A percentile compares a stretch with the other conserved stretches of the same genome.
Conservation (phyloP, 2,329 filamentous ascomycete species). For the Penicillium sumatraense region DNA sequence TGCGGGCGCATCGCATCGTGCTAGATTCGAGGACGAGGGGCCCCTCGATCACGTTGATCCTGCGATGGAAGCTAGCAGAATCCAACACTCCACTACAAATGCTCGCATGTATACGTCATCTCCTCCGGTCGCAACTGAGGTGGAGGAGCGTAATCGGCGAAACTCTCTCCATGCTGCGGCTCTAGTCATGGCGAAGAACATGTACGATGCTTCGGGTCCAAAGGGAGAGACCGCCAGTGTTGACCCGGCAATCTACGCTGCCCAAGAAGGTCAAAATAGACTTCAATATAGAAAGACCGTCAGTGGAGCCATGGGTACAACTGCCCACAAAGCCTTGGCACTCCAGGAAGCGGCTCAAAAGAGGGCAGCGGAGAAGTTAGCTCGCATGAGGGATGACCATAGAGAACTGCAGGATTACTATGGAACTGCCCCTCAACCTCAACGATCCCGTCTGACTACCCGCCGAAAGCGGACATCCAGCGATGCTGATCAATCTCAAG, state of each 20-base stretch:
- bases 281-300: constrained; percentile 37
- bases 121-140: constrained; percentile 72
- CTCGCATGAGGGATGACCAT: constrained; percentile 75
- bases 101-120: constrained; percentile 79
- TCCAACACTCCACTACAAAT: constrained; percentile 68
- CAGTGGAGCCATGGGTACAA: constrained; percentile 28
- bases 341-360: constrained; percentile 87
- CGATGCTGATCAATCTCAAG: constrained; percentile 62
- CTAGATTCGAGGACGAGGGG: constrained; percentile 44
- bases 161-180: constrained; percentile 80
- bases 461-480: constrained; percentile 69
- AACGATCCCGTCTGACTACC: constrained; percentile 56
- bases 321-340: constrained; percentile 40
- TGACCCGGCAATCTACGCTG: constrained; percentile 30
- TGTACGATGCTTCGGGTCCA: constrained; percentile 69
- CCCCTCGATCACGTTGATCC: constrained; percentile 51
- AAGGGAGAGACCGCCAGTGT: constrained; percentile 23
- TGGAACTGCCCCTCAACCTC: constrained; percentile 57
- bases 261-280: constrained; percentile 42
- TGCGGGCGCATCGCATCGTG: constrained; percentile 68
- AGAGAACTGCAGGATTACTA: constrained; percentile 78
- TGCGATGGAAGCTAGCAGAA: constrained; percentile 61
- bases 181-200: constrained; percentile 84
- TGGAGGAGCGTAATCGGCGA: constrained; percentile 73
- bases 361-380: constrained; percentile 79